Evolutionary conservation across 176 grass and related monocot genomes (phyloP).

Genomic region (Raddia distichophylla): DNA sequence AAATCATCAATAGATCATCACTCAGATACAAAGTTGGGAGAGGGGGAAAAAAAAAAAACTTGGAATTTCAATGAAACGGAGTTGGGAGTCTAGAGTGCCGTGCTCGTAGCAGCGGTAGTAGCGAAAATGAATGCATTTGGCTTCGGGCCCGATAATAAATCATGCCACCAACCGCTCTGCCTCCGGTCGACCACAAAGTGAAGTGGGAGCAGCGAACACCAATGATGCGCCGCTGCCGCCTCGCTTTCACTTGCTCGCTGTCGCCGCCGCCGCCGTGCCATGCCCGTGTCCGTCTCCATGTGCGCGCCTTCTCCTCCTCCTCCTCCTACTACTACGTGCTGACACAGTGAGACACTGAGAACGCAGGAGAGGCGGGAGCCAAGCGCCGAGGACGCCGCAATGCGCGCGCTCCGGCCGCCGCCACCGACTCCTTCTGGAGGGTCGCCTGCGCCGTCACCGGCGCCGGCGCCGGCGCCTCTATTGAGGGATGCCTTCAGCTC

Average conservation of each 20-base stretch:
- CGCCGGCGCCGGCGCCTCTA: slow-evolving; percentile 23
- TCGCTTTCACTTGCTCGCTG: not conserved
- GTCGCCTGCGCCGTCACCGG: slow-evolving; percentile 20
- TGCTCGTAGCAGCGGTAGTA: not conserved
- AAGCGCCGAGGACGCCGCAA: not conserved
- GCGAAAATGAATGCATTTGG: slow-evolving; percentile 25
- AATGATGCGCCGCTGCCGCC: slow-evolving; percentile 30
- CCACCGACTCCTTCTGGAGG: not conserved
- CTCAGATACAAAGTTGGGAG: too few relatives aligned
- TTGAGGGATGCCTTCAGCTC: slow-evolving; percentile 20
- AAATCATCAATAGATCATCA: too few relatives aligned
- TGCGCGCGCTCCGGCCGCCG: slow-evolving; percentile 22
- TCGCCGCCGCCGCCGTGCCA: not conserved
- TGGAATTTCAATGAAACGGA: not conserved
- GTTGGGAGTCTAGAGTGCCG: too few relatives aligned
- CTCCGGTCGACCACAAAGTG: not conserved
- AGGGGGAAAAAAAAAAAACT: not conserved
- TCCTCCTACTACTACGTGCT: slow-evolving; percentile 1
- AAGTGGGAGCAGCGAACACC: not conserved
- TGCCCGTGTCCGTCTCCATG: slow-evolving; percentile 14
- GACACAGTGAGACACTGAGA: not conserved
- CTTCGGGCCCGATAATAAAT: not conserved
- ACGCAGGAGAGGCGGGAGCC: not conserved
- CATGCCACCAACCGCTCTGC: slow-evolving; percentile 4
- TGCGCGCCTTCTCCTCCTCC: slow-evolving; percentile 3